Evolutionary conservation across 2,329 filamentous ascomycete species (phyloP).

Genomic region (Hymenoscyphus occultus): DNA sequence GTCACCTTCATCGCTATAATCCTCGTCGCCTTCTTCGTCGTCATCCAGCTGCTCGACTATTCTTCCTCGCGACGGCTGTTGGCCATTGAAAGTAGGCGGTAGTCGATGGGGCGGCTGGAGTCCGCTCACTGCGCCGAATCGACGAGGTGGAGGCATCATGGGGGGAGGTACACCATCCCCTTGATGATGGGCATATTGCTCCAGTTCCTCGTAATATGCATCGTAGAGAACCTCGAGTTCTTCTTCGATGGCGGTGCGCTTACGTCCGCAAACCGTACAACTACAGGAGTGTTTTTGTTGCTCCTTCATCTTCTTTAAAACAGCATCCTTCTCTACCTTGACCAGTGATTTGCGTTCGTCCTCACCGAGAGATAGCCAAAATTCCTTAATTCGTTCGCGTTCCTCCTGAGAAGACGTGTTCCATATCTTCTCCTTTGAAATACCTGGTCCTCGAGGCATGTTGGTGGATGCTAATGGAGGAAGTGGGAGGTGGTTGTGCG

Average conservation of each 20-base stretch:
- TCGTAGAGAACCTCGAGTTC: constrained; percentile 97
- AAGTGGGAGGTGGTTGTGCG: constrained; percentile 35
- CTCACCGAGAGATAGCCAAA: constrained; percentile 93
- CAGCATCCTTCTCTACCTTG: constrained; percentile 97
- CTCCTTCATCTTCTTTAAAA: constrained; percentile 99
- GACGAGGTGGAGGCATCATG: constrained; percentile 64
- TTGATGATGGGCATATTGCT: constrained; percentile 90
- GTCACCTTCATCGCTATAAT: constrained; percentile 51
- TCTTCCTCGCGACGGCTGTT: constrained; percentile 71
- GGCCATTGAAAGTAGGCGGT: constrained; percentile 57
- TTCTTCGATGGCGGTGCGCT: constrained; percentile 95
- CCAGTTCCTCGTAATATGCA: constrained; percentile 96
- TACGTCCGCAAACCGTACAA: constrained; percentile 93
- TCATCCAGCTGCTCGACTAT: constrained; percentile 62
- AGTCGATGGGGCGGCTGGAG: constrained; percentile 56
- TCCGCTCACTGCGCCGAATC: constrained; percentile 54
- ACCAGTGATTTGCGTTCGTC: constrained; percentile 92
- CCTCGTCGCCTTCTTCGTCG: constrained; percentile 49
- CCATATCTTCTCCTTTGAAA: constrained; percentile 80
- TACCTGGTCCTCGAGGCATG: constrained; percentile 39
- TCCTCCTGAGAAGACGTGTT: constrained; percentile 93
- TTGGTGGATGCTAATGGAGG: constrained; percentile 41
- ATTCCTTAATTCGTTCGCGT: constrained; percentile 95
- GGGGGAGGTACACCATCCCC: constrained; percentile 68
- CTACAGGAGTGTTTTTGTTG: constrained; percentile 99